These are phyloP conservation scores for Mycena galopus DNA, from an alignment of 768 basidiomycete species.

Conservation along the genomic window DNA sequence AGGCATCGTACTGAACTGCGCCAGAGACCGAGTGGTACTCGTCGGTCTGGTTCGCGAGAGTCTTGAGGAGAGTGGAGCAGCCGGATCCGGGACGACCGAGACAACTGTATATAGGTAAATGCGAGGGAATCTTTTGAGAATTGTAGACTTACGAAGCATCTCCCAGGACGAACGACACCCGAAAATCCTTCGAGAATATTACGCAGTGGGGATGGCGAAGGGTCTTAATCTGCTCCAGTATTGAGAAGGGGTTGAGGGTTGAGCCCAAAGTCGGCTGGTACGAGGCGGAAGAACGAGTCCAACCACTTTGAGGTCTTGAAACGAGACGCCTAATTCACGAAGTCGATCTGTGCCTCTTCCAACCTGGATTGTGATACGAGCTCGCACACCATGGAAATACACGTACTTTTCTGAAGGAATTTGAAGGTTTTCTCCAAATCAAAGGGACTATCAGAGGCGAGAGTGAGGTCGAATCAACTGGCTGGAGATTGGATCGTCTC, in stretches of 20 bases:
- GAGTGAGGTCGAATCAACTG: constrained; percentile 35
- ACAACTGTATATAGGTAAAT: constrained; percentile 68
- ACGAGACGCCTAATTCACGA: constrained; percentile 64
- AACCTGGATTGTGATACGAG: constrained; percentile 43
- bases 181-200: constrained; percentile 76
- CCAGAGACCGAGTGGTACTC: constrained; percentile 80
- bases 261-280: constrained; percentile 67
- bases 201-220: constrained; percentile 72
- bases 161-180: constrained; percentile 75
- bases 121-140: background rate
- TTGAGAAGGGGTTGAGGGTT: constrained; percentile 58
- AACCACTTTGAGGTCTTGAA: constrained; percentile 64
- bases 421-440: constrained; percentile 47
- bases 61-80: constrained; percentile 87
- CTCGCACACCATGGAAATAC: background rate
- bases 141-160: constrained; percentile 72
- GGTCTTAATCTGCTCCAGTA: constrained; percentile 57
- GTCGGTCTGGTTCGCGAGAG: constrained; percentile 78
- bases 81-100: constrained; percentile 88
- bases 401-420: constrained; percentile 42
- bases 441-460: constrained; percentile 42
- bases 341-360: constrained; percentile 46
- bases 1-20: constrained; percentile 80
- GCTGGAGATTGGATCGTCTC: too few relatives aligned
- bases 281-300: constrained; percentile 57